Conservation (phyloP, 2,329 filamentous ascomycete species). For the Chaetomium globosum region DNA sequence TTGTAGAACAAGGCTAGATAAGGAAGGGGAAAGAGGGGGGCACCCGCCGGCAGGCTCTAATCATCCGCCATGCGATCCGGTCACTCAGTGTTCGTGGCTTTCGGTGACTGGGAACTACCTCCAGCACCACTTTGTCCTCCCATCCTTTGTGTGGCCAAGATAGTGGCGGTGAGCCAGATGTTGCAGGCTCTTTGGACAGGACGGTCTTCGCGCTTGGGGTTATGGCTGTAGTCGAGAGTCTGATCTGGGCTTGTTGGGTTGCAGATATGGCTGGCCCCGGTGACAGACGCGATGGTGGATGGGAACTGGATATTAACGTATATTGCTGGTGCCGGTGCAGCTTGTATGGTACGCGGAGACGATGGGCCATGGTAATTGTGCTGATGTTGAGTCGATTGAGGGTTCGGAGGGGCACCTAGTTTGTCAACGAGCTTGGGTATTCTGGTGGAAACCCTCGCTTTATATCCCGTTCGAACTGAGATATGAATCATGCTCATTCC, state of each 20-base stretch:
- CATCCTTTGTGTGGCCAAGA: conserved; percentile 72
- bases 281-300: background rate
- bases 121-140: conserved; percentile 75
- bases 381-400: background rate
- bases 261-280: background rate
- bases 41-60: conserved; percentile 55
- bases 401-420: background rate
- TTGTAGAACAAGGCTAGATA: no score
- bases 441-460: background rate
- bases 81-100: conserved; percentile 73
- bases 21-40: background rate
- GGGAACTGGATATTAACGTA: background rate
- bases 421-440: background rate
- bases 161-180: conserved; percentile 15
- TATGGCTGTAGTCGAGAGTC: background rate
- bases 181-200: background rate
- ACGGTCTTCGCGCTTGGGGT: background rate
- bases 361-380: conserved; percentile 15
- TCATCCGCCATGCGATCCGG: conserved; percentile 72
- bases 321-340: background rate
- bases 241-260: background rate
- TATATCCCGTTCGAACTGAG: background rate
- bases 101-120: conserved; percentile 75
- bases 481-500: background rate
- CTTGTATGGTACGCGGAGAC: conserved; percentile 7